Evolutionary conservation across 129 eudicot genomes (phyloP), one percentile per base, ranked within the genome.

Genomic region (Flaveria robusta): DNA sequence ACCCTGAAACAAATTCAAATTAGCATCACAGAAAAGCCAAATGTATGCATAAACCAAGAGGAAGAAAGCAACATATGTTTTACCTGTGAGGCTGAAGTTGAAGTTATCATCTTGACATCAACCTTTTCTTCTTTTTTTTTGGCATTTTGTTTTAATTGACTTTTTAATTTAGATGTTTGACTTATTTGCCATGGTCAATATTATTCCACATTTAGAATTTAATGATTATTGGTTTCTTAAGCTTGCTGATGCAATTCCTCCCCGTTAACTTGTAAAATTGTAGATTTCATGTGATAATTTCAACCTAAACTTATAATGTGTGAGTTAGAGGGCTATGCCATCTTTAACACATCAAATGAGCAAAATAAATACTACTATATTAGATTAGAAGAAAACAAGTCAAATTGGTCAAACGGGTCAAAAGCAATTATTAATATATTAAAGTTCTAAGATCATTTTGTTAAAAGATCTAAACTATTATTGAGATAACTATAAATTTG

Each of bases 1-100:
- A 13, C 51, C 82, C 77, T 78, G 59, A 60, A 78, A 78, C 77
- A 60, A 19, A 64, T 59, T 58, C 51, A 70, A 70, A 78, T 78
- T 58, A 78, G 76, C 70, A 78, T 70, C 10, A 16, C 11, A n/a
- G 27, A 56, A 70, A 66, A 23, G 19, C 47, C 63, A 63, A 64
- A 29, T 29, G 41, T 60, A 46, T 19, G 64, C 76, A 26, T 20
- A 70, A 62, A 70, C 64, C 62, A 56, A 46, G 46, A 70, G 22
- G n/a, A 78, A 45, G 63, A 78, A 69, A 58, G 34, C 62, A 51
- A 5, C 9, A 56, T 42, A 71, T 3, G 23, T 14, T 59, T 56
- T 56, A 77, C 81, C 81, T 78, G 51, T 26, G 43, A 59, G 8
- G 41, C 71, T 27, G 70, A 70, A 70, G 3, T 12, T 70, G 82